These are phyloP conservation scores for Arachnopeziza araneosa DNA, from an alignment of 2,329 filamentous ascomycete genomes.

Conservation along the genomic window DNA sequence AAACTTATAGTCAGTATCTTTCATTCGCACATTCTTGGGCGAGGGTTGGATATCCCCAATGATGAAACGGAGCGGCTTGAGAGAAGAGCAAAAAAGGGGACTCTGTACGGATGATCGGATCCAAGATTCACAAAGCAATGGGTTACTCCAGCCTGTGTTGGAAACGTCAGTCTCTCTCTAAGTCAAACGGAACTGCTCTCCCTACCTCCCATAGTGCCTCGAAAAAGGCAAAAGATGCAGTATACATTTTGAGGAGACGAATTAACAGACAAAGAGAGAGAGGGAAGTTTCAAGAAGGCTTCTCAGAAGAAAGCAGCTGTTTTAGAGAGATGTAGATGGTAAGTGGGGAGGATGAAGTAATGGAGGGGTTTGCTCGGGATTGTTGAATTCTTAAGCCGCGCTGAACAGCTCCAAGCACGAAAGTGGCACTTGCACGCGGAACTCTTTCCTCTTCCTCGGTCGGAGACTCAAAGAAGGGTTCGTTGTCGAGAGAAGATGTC, in stretches of 20 bases:
- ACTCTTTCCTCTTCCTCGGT: background rate
- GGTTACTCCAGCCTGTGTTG: constrained; percentile 40
- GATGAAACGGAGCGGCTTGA: too few species aligned
- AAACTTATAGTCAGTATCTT: too few species aligned
- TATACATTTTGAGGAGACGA: constrained; percentile 3
- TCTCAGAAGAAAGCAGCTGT: background rate
- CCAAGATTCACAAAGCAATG: constrained; percentile 55
- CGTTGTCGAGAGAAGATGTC: too few species aligned
- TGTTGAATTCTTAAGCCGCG: background rate
- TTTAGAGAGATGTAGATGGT: background rate
- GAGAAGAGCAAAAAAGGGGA: too few species aligned
- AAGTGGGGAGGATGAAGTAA: too few species aligned
- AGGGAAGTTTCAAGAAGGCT: background rate
- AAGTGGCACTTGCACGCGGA: background rate
- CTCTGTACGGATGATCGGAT: constrained; percentile 49
- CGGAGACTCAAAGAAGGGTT: too few species aligned
- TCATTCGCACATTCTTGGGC: too few species aligned
- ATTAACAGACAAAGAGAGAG: background rate
- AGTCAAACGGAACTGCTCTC: background rate
- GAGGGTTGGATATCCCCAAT: too few species aligned
- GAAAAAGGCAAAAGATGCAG: constrained; percentile 56
- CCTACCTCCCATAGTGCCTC: constrained; percentile 60
- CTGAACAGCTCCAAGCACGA: background rate
- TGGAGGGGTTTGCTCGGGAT: too few species aligned
- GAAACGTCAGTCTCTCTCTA: background rate